phyloP scores from a whole-genome alignment of 2,329 filamentous ascomycete species.

The Colletotrichum plurivorum region DNA sequence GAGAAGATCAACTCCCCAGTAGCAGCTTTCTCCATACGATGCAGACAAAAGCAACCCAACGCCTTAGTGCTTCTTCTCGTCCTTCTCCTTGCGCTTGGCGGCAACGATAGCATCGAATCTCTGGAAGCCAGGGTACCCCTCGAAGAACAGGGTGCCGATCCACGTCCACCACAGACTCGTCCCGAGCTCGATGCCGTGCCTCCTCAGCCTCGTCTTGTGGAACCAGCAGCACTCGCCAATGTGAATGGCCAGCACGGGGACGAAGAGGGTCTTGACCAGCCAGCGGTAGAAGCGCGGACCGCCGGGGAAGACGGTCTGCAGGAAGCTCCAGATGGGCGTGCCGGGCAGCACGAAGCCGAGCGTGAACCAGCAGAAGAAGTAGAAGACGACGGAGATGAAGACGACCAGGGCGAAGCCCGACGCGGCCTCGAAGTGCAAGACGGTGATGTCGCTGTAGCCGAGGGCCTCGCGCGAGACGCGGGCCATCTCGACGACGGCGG shows the following conservation, averaged over 20 bases:
- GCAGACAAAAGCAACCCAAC: background rate
- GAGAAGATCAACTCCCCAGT: too few relatives aligned
- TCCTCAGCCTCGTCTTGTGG: constrained; percentile 61
- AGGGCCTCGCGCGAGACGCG: constrained; percentile 70
- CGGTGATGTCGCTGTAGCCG: constrained; percentile 65
- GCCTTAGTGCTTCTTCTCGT: constrained; percentile 56
- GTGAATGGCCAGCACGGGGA: constrained; percentile 76
- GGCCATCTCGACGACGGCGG: constrained; percentile 80
- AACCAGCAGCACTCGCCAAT: constrained; percentile 71
- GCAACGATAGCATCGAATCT: constrained; percentile 66
- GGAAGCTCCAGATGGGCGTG: constrained; percentile 61
- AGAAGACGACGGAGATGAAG: constrained; percentile 68
- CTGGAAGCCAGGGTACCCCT: constrained; percentile 65
- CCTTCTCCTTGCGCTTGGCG: constrained; percentile 57
- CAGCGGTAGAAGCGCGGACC: constrained; percentile 71
- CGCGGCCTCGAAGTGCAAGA: constrained; percentile 59
- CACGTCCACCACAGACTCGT: constrained; percentile 68
- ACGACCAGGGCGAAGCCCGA: constrained; percentile 63
- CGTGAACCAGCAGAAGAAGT: constrained; percentile 65
- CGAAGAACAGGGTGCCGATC: constrained; percentile 66
- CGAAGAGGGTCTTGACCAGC: constrained; percentile 71
- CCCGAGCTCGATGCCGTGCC: constrained; percentile 62
- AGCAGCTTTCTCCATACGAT: background rate
- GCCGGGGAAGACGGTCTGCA: constrained; percentile 67
- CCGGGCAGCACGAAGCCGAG: constrained; percentile 66